Evolutionary conservation across 2,329 filamentous ascomycete species (phyloP), one percentile per base, ranked within the genome.

Genomic region (Dactylellina cionopaga): DNA sequence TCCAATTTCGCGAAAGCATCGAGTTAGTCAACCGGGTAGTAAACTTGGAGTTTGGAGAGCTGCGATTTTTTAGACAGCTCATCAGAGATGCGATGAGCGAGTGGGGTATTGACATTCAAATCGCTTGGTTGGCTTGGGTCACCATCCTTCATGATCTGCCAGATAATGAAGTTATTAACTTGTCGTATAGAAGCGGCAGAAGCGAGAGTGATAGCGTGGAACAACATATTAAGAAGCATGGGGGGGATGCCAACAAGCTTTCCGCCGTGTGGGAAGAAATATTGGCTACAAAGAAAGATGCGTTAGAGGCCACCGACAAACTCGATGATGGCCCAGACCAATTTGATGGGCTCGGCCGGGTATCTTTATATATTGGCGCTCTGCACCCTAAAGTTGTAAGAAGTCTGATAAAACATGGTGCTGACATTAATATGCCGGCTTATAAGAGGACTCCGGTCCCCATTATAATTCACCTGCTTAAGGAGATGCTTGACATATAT

Each of bases 381-480:
- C 19, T 62, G 0, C 11, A 62, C 11, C 1, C 31, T 13, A 29
- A 27, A n/a, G 24, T 31, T 13, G 19, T 56, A 29, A 49, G 19
- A 39, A 24, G 31, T 11, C 49, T 66, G n/a, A 49, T 66, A n/a
- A 29, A 41, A 11, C 33, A 56, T 33, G 51, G 62, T 11, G 49
- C 43, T 5, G 29, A 66, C 41, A 22, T 66, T 9, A 52, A 62
- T 39, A 25, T 10, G 11, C 35, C 15, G 10, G 13, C 17, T n/a
- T 17, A n/a, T 11, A 43, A 17, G 22, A 13, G 15, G 3, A 49
- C 15, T 19, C 10, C 19, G 15, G 5, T 29, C n/a, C 5, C 43
- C 4, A 17, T 41, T 7, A 10, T 25, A 7, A 24, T 13, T 55
- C 27, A 22, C n/a, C 35, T 55, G 11, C 31, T 39, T 37, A 10